Percentiles rank a stretch among this genome's conserved stretches.
Conservation (phyloP, 1,284 basidiomycete genomes). For the Rhodotorula sp. region DNA sequence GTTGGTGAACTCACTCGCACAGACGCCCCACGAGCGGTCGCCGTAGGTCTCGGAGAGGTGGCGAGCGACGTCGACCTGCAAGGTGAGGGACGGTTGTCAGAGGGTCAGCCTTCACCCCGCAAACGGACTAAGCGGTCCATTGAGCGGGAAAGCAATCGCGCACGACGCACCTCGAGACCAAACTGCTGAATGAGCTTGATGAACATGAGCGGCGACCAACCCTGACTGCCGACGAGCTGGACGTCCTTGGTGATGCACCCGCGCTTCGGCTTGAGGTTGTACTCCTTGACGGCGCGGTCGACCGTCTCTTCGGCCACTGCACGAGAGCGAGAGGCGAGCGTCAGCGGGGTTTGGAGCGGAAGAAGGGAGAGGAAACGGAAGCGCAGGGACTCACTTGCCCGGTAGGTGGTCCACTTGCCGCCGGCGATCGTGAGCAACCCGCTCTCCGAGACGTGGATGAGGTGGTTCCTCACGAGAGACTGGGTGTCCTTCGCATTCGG, state of each 20-base stretch:
- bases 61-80: slow-evolving; percentile 83
- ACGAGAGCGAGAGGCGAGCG: slow-evolving; percentile 44
- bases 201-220: slow-evolving; percentile 95
- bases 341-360: not conserved
- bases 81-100: not conserved
- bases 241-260: slow-evolving; percentile 75
- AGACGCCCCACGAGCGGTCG: slow-evolving; percentile 93
- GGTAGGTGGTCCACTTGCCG: slow-evolving; percentile 98
- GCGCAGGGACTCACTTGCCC: slow-evolving; percentile 11
- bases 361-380: not conserved
- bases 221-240: slow-evolving; percentile 87
- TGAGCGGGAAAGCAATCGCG: slow-evolving; percentile 40
- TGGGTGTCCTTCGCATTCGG: slow-evolving; percentile 78
- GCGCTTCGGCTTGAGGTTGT: slow-evolving; percentile 60
- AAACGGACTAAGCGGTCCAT: too few species aligned
- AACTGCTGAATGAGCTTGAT: slow-evolving; percentile 86
- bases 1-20: slow-evolving; percentile 52
- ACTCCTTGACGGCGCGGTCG: slow-evolving; percentile 79
- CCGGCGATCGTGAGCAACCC: slow-evolving; percentile 93
- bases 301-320: slow-evolving; percentile 88
- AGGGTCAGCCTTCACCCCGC: too few species aligned
- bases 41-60: slow-evolving; percentile 93
- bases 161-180: slow-evolving; percentile 52
- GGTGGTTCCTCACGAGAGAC: slow-evolving; percentile 88
- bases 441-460: slow-evolving; percentile 78